A percentile compares a stretch with the other conserved stretches of the same genome.
Evolutionary conservation across 345 rosid genomes (phyloP).

Genomic region (Draba incana): DNA sequence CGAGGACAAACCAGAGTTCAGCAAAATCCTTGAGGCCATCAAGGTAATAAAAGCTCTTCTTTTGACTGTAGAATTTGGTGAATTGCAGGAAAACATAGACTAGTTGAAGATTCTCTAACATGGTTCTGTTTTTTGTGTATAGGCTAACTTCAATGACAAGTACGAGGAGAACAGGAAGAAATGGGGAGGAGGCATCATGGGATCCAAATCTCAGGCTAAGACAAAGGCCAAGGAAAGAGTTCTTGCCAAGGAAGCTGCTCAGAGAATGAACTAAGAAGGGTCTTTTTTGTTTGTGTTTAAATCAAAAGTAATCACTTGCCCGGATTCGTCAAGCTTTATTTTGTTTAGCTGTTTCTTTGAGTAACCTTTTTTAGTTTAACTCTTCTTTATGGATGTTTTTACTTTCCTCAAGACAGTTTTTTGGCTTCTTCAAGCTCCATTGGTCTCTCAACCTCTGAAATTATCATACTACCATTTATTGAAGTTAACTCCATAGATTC

Average conservation of each 20-base stretch:
- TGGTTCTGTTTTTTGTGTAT: constrained; percentile 3
- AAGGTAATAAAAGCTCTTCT: constrained; percentile 48
- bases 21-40: constrained; percentile 76
- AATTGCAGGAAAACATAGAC: neutral
- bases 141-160: constrained; percentile 83
- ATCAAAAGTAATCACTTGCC: constrained; percentile 1
- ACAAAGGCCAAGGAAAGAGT: constrained; percentile 72
- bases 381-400: constrained; percentile 17
- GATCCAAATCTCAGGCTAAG: constrained; percentile 77
- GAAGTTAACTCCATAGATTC: no score
- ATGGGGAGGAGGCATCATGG: constrained; percentile 92
- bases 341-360: constrained; percentile 32
- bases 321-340: constrained; percentile 30
- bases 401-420: neutral
- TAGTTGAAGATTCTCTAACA: neutral
- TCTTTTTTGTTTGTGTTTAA: neutral
- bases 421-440: neutral
- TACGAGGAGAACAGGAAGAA: constrained; percentile 77
- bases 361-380: neutral
- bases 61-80: neutral
- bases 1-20: constrained; percentile 79
- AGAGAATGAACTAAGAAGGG: constrained; percentile 53
- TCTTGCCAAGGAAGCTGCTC: constrained; percentile 75
- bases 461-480: no score
- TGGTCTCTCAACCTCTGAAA: neutral